A percentile compares a stretch with the other conserved stretches of the same genome.
Conservation (phyloP, 345 rosid species). For the Linum usitatissimum region DNA sequence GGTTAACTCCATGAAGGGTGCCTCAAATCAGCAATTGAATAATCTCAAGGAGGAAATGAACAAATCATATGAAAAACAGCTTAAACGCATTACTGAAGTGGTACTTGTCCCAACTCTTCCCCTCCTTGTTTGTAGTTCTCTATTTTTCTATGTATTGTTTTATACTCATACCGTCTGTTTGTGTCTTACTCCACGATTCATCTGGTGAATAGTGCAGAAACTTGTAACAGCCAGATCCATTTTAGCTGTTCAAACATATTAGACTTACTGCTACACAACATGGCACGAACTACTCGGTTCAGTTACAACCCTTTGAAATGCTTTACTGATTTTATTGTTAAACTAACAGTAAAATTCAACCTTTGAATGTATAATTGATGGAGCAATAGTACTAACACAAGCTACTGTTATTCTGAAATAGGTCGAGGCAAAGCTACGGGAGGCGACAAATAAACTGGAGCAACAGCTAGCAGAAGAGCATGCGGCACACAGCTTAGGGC, state of each 20-base stretch:
- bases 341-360: no score
- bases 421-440: constrained; percentile 78
- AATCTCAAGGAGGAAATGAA: constrained; percentile 55
- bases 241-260: no score
- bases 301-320: no score
- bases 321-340: no score
- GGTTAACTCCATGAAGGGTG: constrained; percentile 50
- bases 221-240: no score
- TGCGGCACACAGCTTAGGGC: constrained; percentile 62
- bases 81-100: constrained; percentile 57
- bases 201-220: no score
- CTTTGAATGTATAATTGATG: no score
- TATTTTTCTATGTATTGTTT: background rate
- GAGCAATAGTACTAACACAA: background rate
- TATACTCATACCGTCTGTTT: background rate
- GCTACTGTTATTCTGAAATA: constrained; percentile 8
- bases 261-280: no score
- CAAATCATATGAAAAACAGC: constrained; percentile 46
- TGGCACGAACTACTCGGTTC: no score
- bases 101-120: constrained; percentile 18
- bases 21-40: constrained; percentile 41
- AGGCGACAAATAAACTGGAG: constrained; percentile 58
- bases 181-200: background rate
- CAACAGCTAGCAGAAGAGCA: constrained; percentile 68
- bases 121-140: background rate